Base-by-base conservation (phyloP, 345 rosid species). In the Sonneratia caseolaris region DNA sequence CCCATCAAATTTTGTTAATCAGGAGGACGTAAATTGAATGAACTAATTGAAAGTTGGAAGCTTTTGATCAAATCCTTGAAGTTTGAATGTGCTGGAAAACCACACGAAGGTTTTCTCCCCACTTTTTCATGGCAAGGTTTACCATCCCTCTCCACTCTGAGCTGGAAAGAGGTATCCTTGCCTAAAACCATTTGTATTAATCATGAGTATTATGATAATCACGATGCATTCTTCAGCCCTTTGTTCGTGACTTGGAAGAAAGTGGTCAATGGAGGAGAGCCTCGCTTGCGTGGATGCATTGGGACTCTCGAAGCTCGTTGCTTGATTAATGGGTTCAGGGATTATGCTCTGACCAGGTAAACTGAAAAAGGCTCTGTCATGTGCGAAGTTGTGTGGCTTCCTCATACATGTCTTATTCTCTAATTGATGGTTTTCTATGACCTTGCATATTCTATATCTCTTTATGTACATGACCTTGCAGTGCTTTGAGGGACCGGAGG, bases 211-310 rank as follows among this genome's bases (percentile, higher is more conserved):
- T 49, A 37, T 22, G 27, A 22, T n/a, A 35, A 69, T 59, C 45
- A 69, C 74, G 8, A 70, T 77, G 72, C 71, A 57, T 57, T 32
- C 71, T 78, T 73, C 82, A 95, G 99, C 82, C 99, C 98, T 68
- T 81, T 95, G 84, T 95, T 95, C 80, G 99, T 95, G 57, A 95
- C 98, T 21, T 95, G 99, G 99, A 92, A 92, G 90, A 90, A 90
- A 77, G 83, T 83, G 35, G 88, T 86, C 78, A 89, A 87, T 79
- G 96, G 96, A 71, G 85, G 88, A 14, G 98, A 92, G 86, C 98
- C 98, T 87, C 90, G 87, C 38, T 76, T 95, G 81, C 98, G 99
- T 77, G 99, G 99, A 72, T 95, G 99, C 82, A 95, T 95, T 43
- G 99, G 99, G 75, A 90, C 97, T 21, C 84, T 95, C 37, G 99